phyloP scores from a whole-genome alignment of 139 green algal species.

The Chlamydomonas asymmetrica region DNA sequence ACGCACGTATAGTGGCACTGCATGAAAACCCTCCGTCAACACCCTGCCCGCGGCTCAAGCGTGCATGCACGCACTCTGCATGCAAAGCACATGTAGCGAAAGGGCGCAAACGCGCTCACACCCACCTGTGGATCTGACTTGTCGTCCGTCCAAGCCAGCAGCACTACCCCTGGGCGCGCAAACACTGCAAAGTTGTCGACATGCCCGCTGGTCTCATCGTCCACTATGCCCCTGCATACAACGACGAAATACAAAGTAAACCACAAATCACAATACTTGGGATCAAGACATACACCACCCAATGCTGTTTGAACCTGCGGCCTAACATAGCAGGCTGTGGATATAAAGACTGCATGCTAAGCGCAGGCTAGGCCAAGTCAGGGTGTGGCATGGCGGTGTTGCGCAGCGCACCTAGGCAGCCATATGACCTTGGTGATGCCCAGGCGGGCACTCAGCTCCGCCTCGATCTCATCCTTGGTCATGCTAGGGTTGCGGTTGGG shows the following conservation, averaged over 20 bases:
- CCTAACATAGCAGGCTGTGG: no score
- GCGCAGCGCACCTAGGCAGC: slow-evolving; percentile 70
- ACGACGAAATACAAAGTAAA: no score
- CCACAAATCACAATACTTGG: no score
- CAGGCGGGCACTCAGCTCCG: slow-evolving; percentile 64
- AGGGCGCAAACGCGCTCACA: no score
- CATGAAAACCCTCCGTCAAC: no score
- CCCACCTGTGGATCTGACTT: slow-evolving; percentile 60
- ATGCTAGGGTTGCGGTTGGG: slow-evolving; percentile 71
- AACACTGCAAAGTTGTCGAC: slow-evolving; percentile 82
- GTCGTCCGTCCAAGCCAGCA: slow-evolving; percentile 74
- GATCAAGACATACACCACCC: no score
- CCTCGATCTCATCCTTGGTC: slow-evolving; percentile 57
- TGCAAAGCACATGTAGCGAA: no score
- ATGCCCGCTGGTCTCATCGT: slow-evolving; percentile 65
- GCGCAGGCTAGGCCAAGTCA: neutral
- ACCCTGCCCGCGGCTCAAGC: no score
- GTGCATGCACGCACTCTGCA: no score
- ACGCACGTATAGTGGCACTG: no score
- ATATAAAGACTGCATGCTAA: no score
- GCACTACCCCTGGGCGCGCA: slow-evolving; percentile 59
- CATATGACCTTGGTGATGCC: slow-evolving; percentile 77
- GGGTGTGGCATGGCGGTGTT: slow-evolving; percentile 47
- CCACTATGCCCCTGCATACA: neutral
- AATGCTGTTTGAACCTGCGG: no score